Conservation (phyloP, 2,329 filamentous ascomycete genomes). For the Helotiales sp. region DNA sequence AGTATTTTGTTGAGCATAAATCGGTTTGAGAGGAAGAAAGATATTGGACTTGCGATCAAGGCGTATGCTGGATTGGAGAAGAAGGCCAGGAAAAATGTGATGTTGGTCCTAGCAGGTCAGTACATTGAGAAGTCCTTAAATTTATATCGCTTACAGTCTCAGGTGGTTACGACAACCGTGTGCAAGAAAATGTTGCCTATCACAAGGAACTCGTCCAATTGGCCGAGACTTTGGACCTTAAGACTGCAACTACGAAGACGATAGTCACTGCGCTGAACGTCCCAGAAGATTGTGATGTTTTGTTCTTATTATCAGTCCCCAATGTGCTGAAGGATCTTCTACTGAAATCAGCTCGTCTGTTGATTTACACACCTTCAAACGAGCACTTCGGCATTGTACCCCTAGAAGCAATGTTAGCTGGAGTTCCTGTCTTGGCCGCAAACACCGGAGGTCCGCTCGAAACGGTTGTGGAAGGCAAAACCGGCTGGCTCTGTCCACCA, state of each 20-base stretch:
- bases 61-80: slow-evolving; percentile 78
- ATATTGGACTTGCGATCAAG: slow-evolving; percentile 82
- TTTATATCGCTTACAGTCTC: background rate
- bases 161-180: slow-evolving; percentile 86
- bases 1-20: slow-evolving; percentile 92
- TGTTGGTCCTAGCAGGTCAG: slow-evolving; percentile 80
- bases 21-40: slow-evolving; percentile 96
- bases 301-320: slow-evolving; percentile 90
- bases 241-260: slow-evolving; percentile 76
- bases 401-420: slow-evolving; percentile 90
- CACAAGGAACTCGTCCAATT: slow-evolving; percentile 78
- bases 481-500: slow-evolving; percentile 85
- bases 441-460: slow-evolving; percentile 91
- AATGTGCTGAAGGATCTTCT: slow-evolving; percentile 78
- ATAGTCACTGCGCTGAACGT: slow-evolving; percentile 72
- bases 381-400: slow-evolving; percentile 99
- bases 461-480: slow-evolving; percentile 83
- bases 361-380: slow-evolving; percentile 89
- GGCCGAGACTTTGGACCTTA: slow-evolving; percentile 69
- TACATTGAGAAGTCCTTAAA: background rate
- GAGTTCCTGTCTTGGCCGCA: slow-evolving; percentile 86
- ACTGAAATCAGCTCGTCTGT: slow-evolving; percentile 72
- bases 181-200: slow-evolving; percentile 84
- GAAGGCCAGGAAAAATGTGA: slow-evolving; percentile 62
- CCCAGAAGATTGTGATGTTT: slow-evolving; percentile 70